These are phyloP conservation scores for Vitis hybrid DNA, from an alignment of 177 flowering plant species.

Conservation along the genomic window DNA sequence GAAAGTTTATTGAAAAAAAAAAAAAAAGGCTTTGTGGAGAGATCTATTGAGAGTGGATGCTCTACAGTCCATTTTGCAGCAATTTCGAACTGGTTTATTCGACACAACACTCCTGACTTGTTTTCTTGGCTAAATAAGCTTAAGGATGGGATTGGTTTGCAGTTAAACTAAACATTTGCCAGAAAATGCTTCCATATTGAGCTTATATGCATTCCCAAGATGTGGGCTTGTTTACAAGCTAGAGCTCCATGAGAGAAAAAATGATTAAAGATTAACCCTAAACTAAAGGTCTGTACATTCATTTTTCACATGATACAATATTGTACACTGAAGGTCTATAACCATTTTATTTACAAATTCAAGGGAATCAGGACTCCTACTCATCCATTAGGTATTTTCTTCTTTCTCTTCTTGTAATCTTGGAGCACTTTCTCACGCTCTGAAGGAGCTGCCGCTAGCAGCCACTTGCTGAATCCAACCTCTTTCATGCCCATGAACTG, in stretches of 20 bases:
- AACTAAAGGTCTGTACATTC: neutral
- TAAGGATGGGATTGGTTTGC: too few species aligned
- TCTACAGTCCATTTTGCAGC: too few species aligned
- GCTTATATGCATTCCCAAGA: too few species aligned
- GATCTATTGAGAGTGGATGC: too few species aligned
- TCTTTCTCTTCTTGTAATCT: constrained; percentile 56
- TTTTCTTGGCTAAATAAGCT: too few species aligned
- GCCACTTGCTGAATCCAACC: constrained; percentile 76
- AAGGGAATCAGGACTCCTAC: neutral
- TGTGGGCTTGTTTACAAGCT: neutral
- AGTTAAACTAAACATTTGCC: too few species aligned
- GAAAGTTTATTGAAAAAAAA: too few species aligned
- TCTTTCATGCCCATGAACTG: constrained; percentile 71
- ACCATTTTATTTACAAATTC: neutral
- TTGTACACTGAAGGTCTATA: neutral
- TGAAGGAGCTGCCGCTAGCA: constrained; percentile 53
- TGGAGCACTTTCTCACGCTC: constrained; percentile 56
- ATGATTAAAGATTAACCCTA: neutral
- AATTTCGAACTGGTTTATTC: too few species aligned
- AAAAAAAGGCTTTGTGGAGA: too few species aligned
- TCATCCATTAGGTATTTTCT: constrained; percentile 34
- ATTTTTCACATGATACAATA: neutral
- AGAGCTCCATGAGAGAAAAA: neutral
- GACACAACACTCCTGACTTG: too few species aligned
- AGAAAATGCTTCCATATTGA: too few species aligned